A percentile compares a stretch with the other conserved stretches of the same genome.
Conservation (phyloP, 208 protist genomes). For the Leishmania lainsoni region DNA sequence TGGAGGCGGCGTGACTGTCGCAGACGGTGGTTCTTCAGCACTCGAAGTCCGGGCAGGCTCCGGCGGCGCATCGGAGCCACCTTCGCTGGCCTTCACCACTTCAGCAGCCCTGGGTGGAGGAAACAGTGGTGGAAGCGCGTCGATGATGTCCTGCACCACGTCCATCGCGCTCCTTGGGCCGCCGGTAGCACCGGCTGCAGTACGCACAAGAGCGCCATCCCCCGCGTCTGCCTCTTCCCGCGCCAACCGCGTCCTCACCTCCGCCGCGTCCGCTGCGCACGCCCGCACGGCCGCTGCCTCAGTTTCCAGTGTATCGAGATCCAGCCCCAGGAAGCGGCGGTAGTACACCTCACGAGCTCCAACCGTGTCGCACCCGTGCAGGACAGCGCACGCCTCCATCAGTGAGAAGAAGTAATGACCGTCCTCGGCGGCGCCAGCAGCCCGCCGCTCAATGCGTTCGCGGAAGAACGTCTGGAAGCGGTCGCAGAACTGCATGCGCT, state of each 20-base stretch:
- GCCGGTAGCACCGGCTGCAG: constrained; percentile 3
- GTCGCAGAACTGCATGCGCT: constrained; percentile 82
- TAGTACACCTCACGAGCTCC: constrained; percentile 72
- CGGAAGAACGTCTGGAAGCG: constrained; percentile 85
- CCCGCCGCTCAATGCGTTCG: constrained; percentile 26
- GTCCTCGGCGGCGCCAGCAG: constrained; percentile 29
- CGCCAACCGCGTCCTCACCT: constrained; percentile 21
- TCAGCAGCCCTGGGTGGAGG: background rate
- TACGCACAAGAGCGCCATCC: constrained; percentile 9
- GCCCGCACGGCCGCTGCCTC: constrained; percentile 53
- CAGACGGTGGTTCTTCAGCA: background rate
- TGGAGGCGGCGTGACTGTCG: background rate
- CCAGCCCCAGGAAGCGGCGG: constrained; percentile 62
- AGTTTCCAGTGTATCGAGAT: constrained; percentile 66
- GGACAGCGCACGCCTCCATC: constrained; percentile 87
- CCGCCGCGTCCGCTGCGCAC: constrained; percentile 39
- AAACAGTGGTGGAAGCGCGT: constrained; percentile 35
- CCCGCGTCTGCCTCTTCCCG: background rate
- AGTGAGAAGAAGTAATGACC: constrained; percentile 78
- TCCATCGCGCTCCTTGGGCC: constrained; percentile 11
- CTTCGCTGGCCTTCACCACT: background rate
- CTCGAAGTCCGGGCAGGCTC: background rate
- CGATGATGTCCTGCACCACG: constrained; percentile 40
- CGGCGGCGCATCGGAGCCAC: background rate
- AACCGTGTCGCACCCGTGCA: constrained; percentile 76